Evolutionary conservation across 305 asterid genomes (phyloP).

Genomic region (Nicotiana rustica): DNA sequence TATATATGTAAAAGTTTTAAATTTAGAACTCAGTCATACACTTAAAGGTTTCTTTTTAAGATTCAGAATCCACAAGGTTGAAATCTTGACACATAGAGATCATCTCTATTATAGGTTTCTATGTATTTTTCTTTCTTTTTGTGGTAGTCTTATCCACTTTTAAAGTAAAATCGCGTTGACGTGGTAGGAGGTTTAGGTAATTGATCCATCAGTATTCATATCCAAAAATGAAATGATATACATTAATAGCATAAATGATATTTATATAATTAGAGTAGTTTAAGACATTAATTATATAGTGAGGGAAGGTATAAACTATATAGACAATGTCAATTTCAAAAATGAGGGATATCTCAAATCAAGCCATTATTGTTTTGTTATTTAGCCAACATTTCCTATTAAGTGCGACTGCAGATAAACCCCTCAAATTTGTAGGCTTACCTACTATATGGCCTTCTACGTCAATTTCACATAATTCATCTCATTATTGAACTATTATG

Average conservation of each 20-base stretch:
- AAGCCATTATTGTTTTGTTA: not conserved
- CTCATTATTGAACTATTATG: not conserved
- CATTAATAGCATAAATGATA: no score
- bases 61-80: no score
- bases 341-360: not conserved
- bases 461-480: slow-evolving; percentile 13
- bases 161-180: no score
- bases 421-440: not conserved
- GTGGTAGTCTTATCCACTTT: no score
- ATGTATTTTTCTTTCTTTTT: no score
- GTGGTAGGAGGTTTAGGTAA: no score
- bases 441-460: not conserved
- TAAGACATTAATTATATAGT: not conserved
- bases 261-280: no score
- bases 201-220: no score
- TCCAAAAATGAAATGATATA: no score
- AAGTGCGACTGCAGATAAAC: not conserved
- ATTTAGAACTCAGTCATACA: no score
- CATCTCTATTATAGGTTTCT: not conserved
- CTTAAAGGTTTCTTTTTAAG: no score
- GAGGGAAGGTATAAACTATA: not conserved
- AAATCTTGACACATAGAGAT: not conserved
- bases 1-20: no score
- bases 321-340: not conserved
- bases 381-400: not conserved